phyloP scores from a whole-genome alignment of 1,139 yeast species.

The Saccharomyces pastorianus region DNA sequence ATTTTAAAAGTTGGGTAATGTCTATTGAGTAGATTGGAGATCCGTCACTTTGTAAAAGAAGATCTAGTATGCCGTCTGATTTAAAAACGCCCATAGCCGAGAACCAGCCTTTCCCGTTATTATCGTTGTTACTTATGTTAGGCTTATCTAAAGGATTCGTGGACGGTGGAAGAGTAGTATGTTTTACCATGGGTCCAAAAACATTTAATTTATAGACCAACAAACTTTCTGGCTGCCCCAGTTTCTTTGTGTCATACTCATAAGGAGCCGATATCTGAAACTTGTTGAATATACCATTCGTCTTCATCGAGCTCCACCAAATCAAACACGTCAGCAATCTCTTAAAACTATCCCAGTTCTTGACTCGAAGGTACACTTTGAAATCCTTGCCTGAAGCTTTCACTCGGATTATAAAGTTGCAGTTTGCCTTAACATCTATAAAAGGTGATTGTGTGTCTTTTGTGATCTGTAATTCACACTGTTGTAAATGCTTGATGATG shows the following conservation, averaged over 20 bases:
- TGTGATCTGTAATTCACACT: slow-evolving; percentile 30
- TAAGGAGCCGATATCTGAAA: slow-evolving; percentile 19
- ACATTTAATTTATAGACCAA: slow-evolving; percentile 59
- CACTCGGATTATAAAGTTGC: slow-evolving; percentile 42
- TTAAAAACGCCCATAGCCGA: slow-evolving; percentile 65
- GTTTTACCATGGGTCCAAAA: slow-evolving; percentile 50
- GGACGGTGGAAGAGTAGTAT: slow-evolving; percentile 13
- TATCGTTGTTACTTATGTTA: background rate
- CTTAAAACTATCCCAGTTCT: slow-evolving; percentile 40
- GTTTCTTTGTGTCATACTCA: slow-evolving; percentile 4
- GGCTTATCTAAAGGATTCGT: background rate
- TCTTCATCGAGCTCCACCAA: slow-evolving; percentile 58
- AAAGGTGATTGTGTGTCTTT: slow-evolving; percentile 12
- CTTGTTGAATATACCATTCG: slow-evolving; percentile 51
- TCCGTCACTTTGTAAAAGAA: slow-evolving; percentile 61
- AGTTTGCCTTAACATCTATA: slow-evolving; percentile 6
- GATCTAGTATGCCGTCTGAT: slow-evolving; percentile 56
- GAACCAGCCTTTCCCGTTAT: slow-evolving; percentile 43
- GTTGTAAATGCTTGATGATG: slow-evolving; percentile 34
- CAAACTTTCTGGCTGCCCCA: slow-evolving; percentile 30
- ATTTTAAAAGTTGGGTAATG: slow-evolving; percentile 46
- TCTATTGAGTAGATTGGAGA: slow-evolving; percentile 56
- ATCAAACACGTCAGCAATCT: slow-evolving; percentile 43
- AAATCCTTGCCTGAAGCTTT: slow-evolving; percentile 39
- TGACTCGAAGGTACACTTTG: slow-evolving; percentile 39